Conservation (phyloP, 257 asterid species). For the Thymus quinquecostatus region DNA sequence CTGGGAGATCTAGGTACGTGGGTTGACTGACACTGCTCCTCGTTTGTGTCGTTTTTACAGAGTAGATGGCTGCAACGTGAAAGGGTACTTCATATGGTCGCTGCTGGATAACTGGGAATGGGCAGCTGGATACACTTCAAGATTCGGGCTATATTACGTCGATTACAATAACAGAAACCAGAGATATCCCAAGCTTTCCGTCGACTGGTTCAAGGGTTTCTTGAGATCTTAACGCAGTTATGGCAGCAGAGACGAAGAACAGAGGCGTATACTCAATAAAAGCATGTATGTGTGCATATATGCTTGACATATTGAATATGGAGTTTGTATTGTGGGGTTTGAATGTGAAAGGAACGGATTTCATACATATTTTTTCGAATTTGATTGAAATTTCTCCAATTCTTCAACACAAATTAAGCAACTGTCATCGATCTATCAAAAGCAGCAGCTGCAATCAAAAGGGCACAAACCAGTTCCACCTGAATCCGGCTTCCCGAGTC, state of each 20-base stretch:
- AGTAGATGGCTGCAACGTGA: slow-evolving; percentile 85
- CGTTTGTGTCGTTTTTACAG: slow-evolving; percentile 39
- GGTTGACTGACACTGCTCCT: background rate
- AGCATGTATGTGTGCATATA: background rate
- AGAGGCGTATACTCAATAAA: background rate
- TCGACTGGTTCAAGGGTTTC: slow-evolving; percentile 77
- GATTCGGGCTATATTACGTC: slow-evolving; percentile 84
- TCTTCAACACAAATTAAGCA: background rate
- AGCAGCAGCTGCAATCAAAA: slow-evolving; percentile 81
- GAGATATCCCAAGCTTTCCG: slow-evolving; percentile 86
- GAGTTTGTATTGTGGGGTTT: slow-evolving; percentile 6
- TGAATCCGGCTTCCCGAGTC: slow-evolving; percentile 55
- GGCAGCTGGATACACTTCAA: slow-evolving; percentile 72
- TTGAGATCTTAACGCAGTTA: slow-evolving; percentile 41
- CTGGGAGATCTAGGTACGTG: background rate
- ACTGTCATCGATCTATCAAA: slow-evolving; percentile 39
- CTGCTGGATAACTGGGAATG: slow-evolving; percentile 94
- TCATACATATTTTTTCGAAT: background rate
- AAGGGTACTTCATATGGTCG: slow-evolving; percentile 91
- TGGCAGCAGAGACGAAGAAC: background rate
- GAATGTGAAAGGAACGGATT: background rate
- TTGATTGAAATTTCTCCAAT: background rate
- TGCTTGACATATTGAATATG: background rate
- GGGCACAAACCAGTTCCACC: slow-evolving; percentile 79
- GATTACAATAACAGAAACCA: slow-evolving; percentile 64